These are phyloP conservation scores for Chalaropsis ovoidea DNA, from an alignment of 2,329 filamentous ascomycete genomes.

Conservation along the genomic window DNA sequence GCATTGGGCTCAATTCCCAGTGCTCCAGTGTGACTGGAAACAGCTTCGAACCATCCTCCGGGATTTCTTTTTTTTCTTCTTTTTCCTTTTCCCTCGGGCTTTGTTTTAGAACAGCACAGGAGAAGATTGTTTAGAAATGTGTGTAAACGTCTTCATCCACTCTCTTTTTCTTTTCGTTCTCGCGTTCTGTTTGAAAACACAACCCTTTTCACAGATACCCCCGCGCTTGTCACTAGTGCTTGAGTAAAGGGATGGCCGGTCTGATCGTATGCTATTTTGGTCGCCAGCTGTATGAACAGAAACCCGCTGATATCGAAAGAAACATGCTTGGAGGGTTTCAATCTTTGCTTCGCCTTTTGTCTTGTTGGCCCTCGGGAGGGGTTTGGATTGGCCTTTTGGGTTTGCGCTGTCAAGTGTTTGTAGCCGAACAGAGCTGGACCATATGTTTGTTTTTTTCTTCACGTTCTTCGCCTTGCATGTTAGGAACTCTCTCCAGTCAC, in stretches of 20 bases:
- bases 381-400: too few species aligned
- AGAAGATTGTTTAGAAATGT: too few species aligned
- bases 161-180: too few species aligned
- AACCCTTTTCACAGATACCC: too few species aligned
- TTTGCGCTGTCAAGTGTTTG: too few species aligned
- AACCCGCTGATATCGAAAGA: background rate
- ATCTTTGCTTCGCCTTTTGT: background rate
- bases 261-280: background rate
- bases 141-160: too few species aligned
- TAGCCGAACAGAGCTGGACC: too few species aligned
- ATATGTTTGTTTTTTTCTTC: too few species aligned
- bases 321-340: background rate
- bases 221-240: background rate
- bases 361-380: background rate
- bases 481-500: too few species aligned
- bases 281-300: background rate
- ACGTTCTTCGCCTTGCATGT: too few species aligned
- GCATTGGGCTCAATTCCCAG: slow-evolving; percentile 29
- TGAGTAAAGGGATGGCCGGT: background rate
- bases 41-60: slow-evolving; percentile 4
- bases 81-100: background rate
- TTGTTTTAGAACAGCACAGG: background rate
- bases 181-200: too few species aligned
- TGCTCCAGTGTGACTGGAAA: slow-evolving; percentile 25
- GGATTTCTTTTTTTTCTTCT: slow-evolving; percentile 10